Base-by-base conservation (phyloP, 495 filamentous ascomycete genomes). In the Xylaria curta region DNA sequence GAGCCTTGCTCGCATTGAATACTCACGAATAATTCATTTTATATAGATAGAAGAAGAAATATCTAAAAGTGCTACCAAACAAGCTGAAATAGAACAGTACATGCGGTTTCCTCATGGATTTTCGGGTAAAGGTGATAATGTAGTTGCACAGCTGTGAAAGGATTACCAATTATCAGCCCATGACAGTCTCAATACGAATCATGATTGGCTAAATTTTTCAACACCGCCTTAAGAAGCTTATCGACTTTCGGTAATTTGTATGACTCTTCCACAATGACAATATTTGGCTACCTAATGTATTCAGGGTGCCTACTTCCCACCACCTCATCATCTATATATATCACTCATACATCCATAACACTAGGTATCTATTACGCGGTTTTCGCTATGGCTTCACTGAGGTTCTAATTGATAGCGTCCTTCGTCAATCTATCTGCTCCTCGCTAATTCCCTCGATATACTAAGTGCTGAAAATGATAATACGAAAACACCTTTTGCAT, bases 391-490 rank as follows among this genome's bases (percentile, higher is more conserved):
- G 74, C 73, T 61, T 65, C 47, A 42, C n/a, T 42, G 19, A 49
- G 60, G 15, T 63, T n/a, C 21, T 40, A 69, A 47, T 70, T 70
- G 58, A 78, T 33, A 69, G 59, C 62, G 61, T 31, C 26, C 53
- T 51, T 28, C 13, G 31, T 38, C 24, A 51, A 54, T 66, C 10
- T 38, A 66, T 51, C 36, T 49, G 33, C 69, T 31, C 19, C 38
- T 63, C 28, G 13, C n/a, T 59, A 66, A 19, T 40, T 38, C 53
- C 4, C 24, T 51, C 17, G 12, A 36, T 53, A 12, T 28, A 60
- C 17, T 58, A 38, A 71, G 38, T 40, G 17, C 38, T 75, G 81
- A 91, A 88, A 74, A 93, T 93, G 91, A 83, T 89, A 83, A 83
- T 82, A 79, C 83, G 83, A 85, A 82, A 90, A 81, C 83, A 85